Conservation (phyloP, 192 early-diverging fungal genomes). For the Coemansia sp. region DNA sequence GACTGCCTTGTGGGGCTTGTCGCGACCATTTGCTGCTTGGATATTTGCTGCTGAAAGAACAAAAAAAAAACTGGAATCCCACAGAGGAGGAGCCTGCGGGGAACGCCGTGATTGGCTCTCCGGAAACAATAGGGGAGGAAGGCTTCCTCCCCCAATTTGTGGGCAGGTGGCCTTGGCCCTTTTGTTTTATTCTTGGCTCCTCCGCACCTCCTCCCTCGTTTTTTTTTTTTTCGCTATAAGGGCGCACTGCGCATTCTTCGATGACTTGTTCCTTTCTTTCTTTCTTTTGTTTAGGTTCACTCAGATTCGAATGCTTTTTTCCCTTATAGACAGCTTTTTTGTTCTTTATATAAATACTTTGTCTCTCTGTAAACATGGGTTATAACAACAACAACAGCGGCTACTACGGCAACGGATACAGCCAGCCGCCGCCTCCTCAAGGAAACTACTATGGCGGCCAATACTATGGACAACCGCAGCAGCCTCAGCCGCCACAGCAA, state of each 20-base stretch:
- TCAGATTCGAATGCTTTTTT: background rate
- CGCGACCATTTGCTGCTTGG: background rate
- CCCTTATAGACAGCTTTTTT: background rate
- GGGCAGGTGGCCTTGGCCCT: no score
- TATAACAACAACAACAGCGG: conserved; percentile 10
- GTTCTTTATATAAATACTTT: background rate
- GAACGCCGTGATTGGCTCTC: no score
- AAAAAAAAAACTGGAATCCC: no score
- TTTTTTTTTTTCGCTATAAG: no score
- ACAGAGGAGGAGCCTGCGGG: no score
- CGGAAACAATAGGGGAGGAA: background rate
- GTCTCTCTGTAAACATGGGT: background rate
- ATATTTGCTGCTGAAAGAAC: background rate
- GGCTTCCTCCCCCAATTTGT: no score
- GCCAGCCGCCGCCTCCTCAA: conserved; percentile 13
- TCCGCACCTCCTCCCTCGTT: background rate
- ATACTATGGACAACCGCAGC: conserved; percentile 27
- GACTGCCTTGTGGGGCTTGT: conserved; percentile 8
- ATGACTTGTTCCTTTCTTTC: conserved; percentile 3
- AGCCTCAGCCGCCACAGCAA: conserved; percentile 20
- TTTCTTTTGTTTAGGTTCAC: background rate
- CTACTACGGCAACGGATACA: conserved; percentile 19
- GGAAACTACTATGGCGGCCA: conserved; percentile 13
- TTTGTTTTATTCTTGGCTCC: no score
- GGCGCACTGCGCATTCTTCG: no score